These are phyloP conservation scores for Mycena citricolor DNA, from an alignment of 1,284 basidiomycete genomes.

Conservation along the genomic window DNA sequence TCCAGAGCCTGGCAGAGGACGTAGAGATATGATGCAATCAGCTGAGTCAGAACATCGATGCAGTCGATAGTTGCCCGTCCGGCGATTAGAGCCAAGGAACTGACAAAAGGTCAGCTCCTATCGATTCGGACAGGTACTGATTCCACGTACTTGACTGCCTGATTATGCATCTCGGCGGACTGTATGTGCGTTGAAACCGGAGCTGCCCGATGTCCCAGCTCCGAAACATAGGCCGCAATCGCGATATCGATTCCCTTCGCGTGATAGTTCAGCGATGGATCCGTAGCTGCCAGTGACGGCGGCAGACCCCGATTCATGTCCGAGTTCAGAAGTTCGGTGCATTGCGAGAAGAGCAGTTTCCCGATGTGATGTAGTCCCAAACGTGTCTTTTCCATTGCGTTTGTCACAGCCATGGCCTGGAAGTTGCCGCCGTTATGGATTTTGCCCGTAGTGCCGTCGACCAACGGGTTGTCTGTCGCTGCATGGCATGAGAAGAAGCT, in stretches of 20 bases:
- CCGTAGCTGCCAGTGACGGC: slow-evolving; percentile 78
- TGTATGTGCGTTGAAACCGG: slow-evolving; percentile 86
- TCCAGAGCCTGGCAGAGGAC: slow-evolving; percentile 81
- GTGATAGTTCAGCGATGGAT: slow-evolving; percentile 82
- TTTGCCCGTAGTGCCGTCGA: slow-evolving; percentile 64
- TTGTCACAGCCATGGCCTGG: slow-evolving; percentile 77
- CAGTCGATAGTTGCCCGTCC: slow-evolving; percentile 76
- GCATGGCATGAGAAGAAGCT: not conserved
- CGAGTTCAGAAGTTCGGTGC: slow-evolving; percentile 81
- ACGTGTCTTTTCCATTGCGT: slow-evolving; percentile 86
- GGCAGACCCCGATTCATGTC: slow-evolving; percentile 82
- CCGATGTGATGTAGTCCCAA: slow-evolving; percentile 81
- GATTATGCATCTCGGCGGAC: slow-evolving; percentile 87
- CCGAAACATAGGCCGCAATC: slow-evolving; percentile 76
- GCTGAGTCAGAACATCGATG: slow-evolving; percentile 72
- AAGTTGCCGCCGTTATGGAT: slow-evolving; percentile 87
- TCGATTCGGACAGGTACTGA: no score
- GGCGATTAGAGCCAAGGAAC: slow-evolving; percentile 79
- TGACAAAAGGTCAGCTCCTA: slow-evolving; percentile 34
- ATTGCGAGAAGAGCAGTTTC: slow-evolving; percentile 81
- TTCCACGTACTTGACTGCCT: slow-evolving; percentile 71
- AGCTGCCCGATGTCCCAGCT: slow-evolving; percentile 80
- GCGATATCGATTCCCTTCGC: slow-evolving; percentile 87
- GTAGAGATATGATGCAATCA: slow-evolving; percentile 76
- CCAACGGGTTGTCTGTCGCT: slow-evolving; percentile 77